Evolutionary conservation across 495 filamentous ascomycete genomes (phyloP), one percentile per base, ranked within the genome.

Genomic region (Penicillium riverlandense): DNA sequence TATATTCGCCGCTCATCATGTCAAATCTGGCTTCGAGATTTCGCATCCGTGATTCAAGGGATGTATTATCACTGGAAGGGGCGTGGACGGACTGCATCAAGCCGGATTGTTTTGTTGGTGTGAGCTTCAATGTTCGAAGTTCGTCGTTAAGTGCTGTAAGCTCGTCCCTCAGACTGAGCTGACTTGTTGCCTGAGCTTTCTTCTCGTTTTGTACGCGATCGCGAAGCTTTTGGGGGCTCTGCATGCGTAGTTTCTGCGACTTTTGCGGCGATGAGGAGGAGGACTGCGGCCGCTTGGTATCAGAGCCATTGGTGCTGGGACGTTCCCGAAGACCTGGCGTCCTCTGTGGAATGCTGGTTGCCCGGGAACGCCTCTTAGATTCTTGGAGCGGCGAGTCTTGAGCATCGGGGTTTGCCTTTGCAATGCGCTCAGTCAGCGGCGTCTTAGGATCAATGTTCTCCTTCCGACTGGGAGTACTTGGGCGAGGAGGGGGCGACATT

Each of bases 141-240:
- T 98, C 92, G 49, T 88, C 79, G 11, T 85, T 77, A 52, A 98
- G 90, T 39, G 85, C 82, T 27, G 79, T 76, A 12, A 98, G 73
- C 53, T 98, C 92, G 28, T 78, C 74, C 56, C 84, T 79, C 11
- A 96, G 60, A 2, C 74, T 77, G 14, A 74, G 65, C 45, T 90
- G 84, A 1, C 81, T 76, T n/a, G 78, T 73, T 28, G 74, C 75
- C 27, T 92, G 78, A 2, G 82, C 76, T 37, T 75, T 82, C 56
- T 88, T 85, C 56, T 96, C 90, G 39, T 75, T 80, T 44, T 88
- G 82, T 7, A 96, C 75, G 39, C 90, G 86, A 62, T 96, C 88
- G 36, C 92, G 86, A 29, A 96, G 79, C 68, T 72, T 96, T 51
- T 94, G 88, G 0, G 91, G 86, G 35, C 84, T 90, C 62, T 95